phyloP scores from a whole-genome alignment of 345 rosid genomes.

The Arabidopsis suecica region DNA sequence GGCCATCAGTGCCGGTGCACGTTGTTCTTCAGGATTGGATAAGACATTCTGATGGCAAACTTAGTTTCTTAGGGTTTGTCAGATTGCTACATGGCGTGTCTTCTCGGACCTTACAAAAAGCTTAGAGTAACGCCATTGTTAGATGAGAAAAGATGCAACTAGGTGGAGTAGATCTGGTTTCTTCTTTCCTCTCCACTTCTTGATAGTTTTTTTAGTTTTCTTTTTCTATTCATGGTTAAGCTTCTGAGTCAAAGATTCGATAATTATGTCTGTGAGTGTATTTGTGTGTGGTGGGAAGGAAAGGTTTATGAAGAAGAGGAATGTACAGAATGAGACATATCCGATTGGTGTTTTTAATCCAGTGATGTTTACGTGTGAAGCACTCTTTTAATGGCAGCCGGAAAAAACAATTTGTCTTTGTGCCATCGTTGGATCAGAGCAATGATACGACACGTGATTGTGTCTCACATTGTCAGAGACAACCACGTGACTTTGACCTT shows the following conservation, averaged over 20 bases:
- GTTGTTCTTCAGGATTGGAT: slow-evolving; percentile 95
- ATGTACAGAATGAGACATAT: slow-evolving; percentile 24
- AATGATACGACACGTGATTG: slow-evolving; percentile 34
- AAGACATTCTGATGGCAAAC: slow-evolving; percentile 85
- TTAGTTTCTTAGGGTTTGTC: slow-evolving; percentile 89
- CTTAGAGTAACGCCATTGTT: slow-evolving; percentile 47
- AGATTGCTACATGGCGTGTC: slow-evolving; percentile 91
- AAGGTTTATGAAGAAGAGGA: slow-evolving; percentile 29
- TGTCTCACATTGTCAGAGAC: slow-evolving; percentile 34
- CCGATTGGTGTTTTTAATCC: neutral
- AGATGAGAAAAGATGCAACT: slow-evolving; percentile 24
- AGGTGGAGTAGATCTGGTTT: slow-evolving; percentile 31
- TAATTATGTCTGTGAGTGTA: slow-evolving; percentile 4
- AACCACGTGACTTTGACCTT: slow-evolving; percentile 28
- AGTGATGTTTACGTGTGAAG: slow-evolving; percentile 16
- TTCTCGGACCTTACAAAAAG: slow-evolving; percentile 72
- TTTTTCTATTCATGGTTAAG: slow-evolving; percentile 8
- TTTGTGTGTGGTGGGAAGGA: slow-evolving; percentile 19
- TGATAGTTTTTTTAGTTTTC: slow-evolving; percentile 15
- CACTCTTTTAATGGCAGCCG: slow-evolving; percentile 20
- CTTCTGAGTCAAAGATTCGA: slow-evolving; percentile 32
- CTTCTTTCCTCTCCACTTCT: slow-evolving; percentile 22
- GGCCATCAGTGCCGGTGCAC: slow-evolving; percentile 87
- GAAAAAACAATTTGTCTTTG: neutral
- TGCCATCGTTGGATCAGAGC: slow-evolving; percentile 24